Evolutionary conservation across 352 stramenopile species (phyloP), one percentile per base, ranked within the genome.

Genomic region (Pythium brachiatum): DNA sequence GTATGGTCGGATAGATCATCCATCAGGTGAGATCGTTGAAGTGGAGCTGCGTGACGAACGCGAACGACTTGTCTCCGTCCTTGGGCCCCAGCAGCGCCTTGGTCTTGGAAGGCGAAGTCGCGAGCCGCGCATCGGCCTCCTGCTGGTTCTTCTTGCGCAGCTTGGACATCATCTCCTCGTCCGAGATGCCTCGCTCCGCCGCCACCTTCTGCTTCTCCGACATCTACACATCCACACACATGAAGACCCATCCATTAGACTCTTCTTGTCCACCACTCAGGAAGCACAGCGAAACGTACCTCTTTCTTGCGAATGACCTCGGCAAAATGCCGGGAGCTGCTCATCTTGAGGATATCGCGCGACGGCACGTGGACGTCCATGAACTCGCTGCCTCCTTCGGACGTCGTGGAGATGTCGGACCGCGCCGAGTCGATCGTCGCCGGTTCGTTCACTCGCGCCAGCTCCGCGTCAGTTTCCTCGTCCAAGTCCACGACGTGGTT

Each of bases 341-440:
- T 92, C 78, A 91, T 90, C 75, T 94, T 94, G 53, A 94, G 80
- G 53, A 94, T 92, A 53, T 90, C 78, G 11, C 85, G 79, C 11
- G 83, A 89, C 29, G 81, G 85, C 34, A 94, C 80, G 18, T 89
- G 53, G 26, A 82, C 76, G 39, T 82, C 81, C 51, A 81, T 79
- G 31, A 72, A 58, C 13, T 87, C 79, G 12, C 41, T 48, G 41
- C 41, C 41, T 11, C 41, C 41, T 18, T 48, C 20, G 9, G 41
- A 48, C 7, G 63, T 46, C 0, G 1, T 31, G 62, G 4, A 57
- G 4, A 21, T 60, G n/a, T 68, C 68, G 2, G 64, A 72, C n/a
- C 57, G 41, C 3, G 51, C 64, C 58, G 75, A 88, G 39, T 20
- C 38, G 47, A 43, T 3, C 71, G 38, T 29, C 52, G 26, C 8